Base-by-base conservation (phyloP, 768 basidiomycete genomes). In the Trichaptum fuscoviolaceum region DNA sequence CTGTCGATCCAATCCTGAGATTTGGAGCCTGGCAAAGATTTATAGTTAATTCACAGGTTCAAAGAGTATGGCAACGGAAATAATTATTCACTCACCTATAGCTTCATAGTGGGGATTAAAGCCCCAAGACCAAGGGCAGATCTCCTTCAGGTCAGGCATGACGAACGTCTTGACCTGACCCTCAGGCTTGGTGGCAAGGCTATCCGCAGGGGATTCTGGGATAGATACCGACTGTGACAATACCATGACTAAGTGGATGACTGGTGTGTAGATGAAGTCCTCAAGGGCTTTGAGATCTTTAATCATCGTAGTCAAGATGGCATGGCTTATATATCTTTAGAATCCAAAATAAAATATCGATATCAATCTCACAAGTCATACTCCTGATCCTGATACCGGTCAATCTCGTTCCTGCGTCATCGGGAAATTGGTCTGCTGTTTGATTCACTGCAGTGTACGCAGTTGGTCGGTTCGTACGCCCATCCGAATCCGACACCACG, bases 61-160 rank as follows among this genome's bases (percentile, higher is more conserved):
- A 52, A 15, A 12, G 42, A 52, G 42, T 20, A 52, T 52, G 12
- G 20, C 20, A 3, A 52, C 12, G 15, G 12, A 3, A 52, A 52
- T 6, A 4, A 52, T 20, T 2, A 20, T 6, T 52, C 20, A 52
- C 42, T 52, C 42, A 52, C 42, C 42, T 20, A 52, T 52, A 52
- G 34, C 42, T 10, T n/a, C 58, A 60, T 66, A 70, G 67, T 70
- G 67, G 20, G 69, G 65, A 61, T 64, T 70, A 61, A 66, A 35
- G 34, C 63, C 30, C 25, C 58, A 36, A 20, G 64, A 34, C 63
- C 66, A 70, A 18, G 67, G 65, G 35, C 66, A 63, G 25, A 68
- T 24, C 15, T 27, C 8, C n/a, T 62, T 23, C n/a, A 70, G 67
- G 60, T 70, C 69, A 2, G 67, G 69, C 57, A 70, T 67, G 58